Base-by-base conservation (phyloP, 805 yeast species). In the Nakazawaea pomicola region DNA sequence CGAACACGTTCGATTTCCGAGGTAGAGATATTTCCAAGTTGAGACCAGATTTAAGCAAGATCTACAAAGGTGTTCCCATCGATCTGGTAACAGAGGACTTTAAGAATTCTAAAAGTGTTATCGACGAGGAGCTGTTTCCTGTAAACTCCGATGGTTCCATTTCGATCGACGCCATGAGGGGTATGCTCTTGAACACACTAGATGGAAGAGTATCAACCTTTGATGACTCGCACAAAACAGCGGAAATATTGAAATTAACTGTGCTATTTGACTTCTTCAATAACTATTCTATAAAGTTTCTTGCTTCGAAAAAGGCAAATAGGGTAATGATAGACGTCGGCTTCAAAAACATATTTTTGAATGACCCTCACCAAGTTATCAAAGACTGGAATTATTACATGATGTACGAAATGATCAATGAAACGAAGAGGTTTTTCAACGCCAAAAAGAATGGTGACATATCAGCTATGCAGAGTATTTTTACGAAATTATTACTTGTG, bases 371-470 rank as follows among this genome's bases (percentile, higher is more conserved):
- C 16, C 43, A 39, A 21, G 10, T 10, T 10, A 14, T 41, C 24
- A 36, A 31, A 31, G 30, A 33, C 11, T 42, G 45, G 45, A 37
- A 42, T 29, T 29, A 32, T 29, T 37, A 28, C 16, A 21, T 42
- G 27, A 33, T 37, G 28, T 7, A 31, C 12, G 25, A 21, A 11
- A 21, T 42, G 31, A 23, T 42, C 5, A n/a, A 14, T 17, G 33
- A 15, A 4, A 17, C 29, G 28, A 27, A 24, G 3, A 16, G 14
- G 8, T 42, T 33, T 14, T 18, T 9, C n/a, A 25, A 27, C 14
- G 30, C 33, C 10, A 25, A 32, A 16, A 11, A 10, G 10, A 12
- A 12, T 9, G 41, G 35, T 12, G 45, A 37, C n/a, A 20, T 42
- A 10, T 7, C 5, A 10, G 17, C 12, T 6, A 42, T 42, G 45